A percentile compares a stretch with the other conserved stretches of the same genome.
Conservation (phyloP, 768 basidiomycete genomes). For the Termitomyces sp. region DNA sequence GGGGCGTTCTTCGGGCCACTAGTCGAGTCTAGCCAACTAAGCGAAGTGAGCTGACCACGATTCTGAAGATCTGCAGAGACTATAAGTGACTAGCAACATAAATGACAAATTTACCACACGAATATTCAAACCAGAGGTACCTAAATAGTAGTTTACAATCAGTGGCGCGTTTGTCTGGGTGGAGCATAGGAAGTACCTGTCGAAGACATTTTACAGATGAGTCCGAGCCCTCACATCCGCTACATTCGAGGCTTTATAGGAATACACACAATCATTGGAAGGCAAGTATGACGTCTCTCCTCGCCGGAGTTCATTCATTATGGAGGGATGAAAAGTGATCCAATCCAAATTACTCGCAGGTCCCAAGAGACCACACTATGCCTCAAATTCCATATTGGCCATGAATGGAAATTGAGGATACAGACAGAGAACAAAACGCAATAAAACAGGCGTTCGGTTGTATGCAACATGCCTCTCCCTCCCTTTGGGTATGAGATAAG, state of each 20-base stretch:
- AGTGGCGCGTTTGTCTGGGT: not conserved
- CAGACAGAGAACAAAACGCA: slow-evolving; percentile 2
- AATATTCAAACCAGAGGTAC: slow-evolving; percentile 35
- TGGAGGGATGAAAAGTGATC: slow-evolving; percentile 17
- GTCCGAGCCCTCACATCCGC: slow-evolving; percentile 6
- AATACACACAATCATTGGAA: slow-evolving; percentile 4
- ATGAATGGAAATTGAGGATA: not conserved
- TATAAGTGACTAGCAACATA: slow-evolving; percentile 6
- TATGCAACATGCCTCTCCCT: slow-evolving; percentile 5
- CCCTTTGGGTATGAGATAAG: not conserved
- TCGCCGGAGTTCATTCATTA: slow-evolving; percentile 19
- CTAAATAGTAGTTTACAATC: slow-evolving; percentile 13
- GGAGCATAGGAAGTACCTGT: slow-evolving; percentile 16
- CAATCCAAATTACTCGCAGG: slow-evolving; percentile 11
- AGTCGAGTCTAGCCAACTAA: slow-evolving; percentile 53
- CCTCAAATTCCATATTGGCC: slow-evolving; percentile 1
- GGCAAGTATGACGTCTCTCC: slow-evolving; percentile 8
- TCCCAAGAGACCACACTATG: slow-evolving; percentile 7
- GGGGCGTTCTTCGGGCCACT: slow-evolving; percentile 43
- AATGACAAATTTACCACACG: slow-evolving; percentile 23
- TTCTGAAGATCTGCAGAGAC: slow-evolving; percentile 49
- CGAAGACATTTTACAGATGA: slow-evolving; percentile 17
- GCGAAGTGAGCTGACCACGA: slow-evolving; percentile 34
- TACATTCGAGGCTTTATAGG: slow-evolving; percentile 14
- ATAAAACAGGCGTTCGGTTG: slow-evolving; percentile 2